A percentile compares a stretch with the other conserved stretches of the same genome.
Conservation (phyloP, 768 basidiomycete species). For the Lactarius akahatsu region DNA sequence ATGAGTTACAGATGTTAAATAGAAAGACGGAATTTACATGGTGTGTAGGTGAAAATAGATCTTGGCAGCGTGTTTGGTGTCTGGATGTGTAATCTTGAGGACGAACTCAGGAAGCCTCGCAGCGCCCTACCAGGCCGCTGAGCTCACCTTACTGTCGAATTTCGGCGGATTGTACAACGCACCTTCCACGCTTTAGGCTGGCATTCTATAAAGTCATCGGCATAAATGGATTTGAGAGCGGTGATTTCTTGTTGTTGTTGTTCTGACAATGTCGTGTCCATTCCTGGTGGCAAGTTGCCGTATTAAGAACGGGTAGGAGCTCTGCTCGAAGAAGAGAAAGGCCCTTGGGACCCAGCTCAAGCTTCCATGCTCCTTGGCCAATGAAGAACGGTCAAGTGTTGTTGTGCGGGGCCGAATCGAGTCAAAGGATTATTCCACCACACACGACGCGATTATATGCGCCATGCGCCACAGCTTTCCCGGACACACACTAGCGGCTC, state of each 20-base stretch:
- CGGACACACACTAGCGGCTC: background rate
- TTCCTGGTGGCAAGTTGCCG: conserved; percentile 32
- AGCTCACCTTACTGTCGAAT: conserved; percentile 8
- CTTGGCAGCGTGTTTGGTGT: conserved; percentile 52
- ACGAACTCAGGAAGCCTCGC: conserved; percentile 71
- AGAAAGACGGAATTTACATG: conserved; percentile 49
- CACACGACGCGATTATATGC: background rate
- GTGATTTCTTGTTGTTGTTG: conserved; percentile 69
- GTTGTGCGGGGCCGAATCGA: background rate
- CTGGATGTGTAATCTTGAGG: conserved; percentile 68
- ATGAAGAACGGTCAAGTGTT: background rate
- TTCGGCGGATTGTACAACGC: conserved; percentile 22
- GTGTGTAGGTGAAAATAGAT: conserved; percentile 67
- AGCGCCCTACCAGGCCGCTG: conserved; percentile 51
- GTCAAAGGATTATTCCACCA: background rate
- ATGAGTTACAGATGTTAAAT: conserved; percentile 12
- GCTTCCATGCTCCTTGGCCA: conserved; percentile 51
- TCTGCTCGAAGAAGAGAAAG: conserved; percentile 59
- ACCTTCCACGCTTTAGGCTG: conserved; percentile 87
- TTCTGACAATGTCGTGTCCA: conserved; percentile 73
- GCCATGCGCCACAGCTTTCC: background rate
- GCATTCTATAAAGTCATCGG: conserved; percentile 69
- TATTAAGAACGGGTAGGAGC: conserved; percentile 32
- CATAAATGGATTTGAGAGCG: conserved; percentile 78
- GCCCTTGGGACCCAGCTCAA: conserved; percentile 74